Base-by-base conservation (phyloP, 768 basidiomycete species). In the Psilocybe azurescens region DNA sequence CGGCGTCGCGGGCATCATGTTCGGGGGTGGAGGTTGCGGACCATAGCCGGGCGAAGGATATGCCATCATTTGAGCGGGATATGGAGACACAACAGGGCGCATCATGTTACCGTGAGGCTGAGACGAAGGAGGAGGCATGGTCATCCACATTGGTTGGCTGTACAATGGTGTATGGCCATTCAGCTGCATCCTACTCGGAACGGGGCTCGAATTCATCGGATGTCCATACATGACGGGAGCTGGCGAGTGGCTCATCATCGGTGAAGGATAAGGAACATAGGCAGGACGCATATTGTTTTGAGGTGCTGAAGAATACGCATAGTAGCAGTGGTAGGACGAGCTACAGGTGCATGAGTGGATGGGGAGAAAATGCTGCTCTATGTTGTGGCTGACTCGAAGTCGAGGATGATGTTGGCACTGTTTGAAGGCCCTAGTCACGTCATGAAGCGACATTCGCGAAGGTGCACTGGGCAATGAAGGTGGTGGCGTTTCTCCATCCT, bases 401-500 rank as follows among this genome's bases (percentile, higher is more conserved):
- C 10, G 85, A 81, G 2, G 90, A 81, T 8, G 80, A 81, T 5
- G 85, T 77, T 3, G 93, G 93, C 29, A 94, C 93, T 74, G 89
- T 89, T 70, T 95, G 93, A 95, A 95, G 20, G 93, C 91, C 60
- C 90, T 86, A 11, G 90, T 93, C 36, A 94, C 91, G 58, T 95
- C 93, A 59, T 89, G 87, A 41, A 89, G 75, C 3, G 91, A 92
- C 86, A 93, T 91, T 44, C 90, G 86, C 16, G 89, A 88, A 28
- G 90, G 83, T 24, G 84, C 79, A 29, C 83, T 76, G 20, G 85
- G 78, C 4, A 83, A 78, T 7, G 78, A 74, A 24, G 89, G 87
- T 13, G 91, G 91, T 2, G 91, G 90, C 2, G 90, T 91, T 72
- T 87, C 89, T 18, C 91, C 93, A 67, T 91, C 91, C 70, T 94